Base-by-base conservation (phyloP, 306 rosid species). In the Casuarina glauca region DNA sequence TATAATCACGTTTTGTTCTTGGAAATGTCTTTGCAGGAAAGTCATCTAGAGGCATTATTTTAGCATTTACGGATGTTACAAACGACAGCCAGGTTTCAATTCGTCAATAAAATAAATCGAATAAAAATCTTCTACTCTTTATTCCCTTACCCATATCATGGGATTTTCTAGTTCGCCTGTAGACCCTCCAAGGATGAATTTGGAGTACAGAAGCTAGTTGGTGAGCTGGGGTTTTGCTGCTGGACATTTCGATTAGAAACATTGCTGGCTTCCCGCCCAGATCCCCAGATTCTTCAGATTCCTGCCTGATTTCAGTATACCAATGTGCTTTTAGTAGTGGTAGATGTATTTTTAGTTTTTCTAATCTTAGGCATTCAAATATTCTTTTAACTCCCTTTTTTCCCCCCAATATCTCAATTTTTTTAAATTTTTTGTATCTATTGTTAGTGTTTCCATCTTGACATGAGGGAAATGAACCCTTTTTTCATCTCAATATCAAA, bases 221-320 rank as follows among this genome's bases (percentile, higher is more conserved):
- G 70, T 79, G 76, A 80, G 77, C 83, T 78, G 53, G 49, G 54
- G 70, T 74, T 75, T 77, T 44, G 83, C 81, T 80, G 82, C 86
- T 78, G 85, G 72, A 86, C 85, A 89, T 89, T 86, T 81, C 81
- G 91, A 78, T 72, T 74, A 80, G 76, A 70, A 16, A 42, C 36
- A 17, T 42, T 3, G 6, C 16, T 55, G 63, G 70, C 11, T 46
- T 44, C 51, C 54, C 15, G 36, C 79, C 52, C 46, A 4, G 51
- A 67, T 67, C 50, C 6, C 71, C 71, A 67, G 11, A 42, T 67
- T 66, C 50, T 46, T 46, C 50, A 46, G 9, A 8, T 6, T 10
- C 71, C 43, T 0, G 20, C 71, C 71, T n/a, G 35, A 1, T 4
- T 58, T 48, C 43, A 9, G 26, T 67, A 69, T 60, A 41, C 72